Base-by-base conservation (phyloP, 805 yeast genomes). In the Candida xyloterini region DNA sequence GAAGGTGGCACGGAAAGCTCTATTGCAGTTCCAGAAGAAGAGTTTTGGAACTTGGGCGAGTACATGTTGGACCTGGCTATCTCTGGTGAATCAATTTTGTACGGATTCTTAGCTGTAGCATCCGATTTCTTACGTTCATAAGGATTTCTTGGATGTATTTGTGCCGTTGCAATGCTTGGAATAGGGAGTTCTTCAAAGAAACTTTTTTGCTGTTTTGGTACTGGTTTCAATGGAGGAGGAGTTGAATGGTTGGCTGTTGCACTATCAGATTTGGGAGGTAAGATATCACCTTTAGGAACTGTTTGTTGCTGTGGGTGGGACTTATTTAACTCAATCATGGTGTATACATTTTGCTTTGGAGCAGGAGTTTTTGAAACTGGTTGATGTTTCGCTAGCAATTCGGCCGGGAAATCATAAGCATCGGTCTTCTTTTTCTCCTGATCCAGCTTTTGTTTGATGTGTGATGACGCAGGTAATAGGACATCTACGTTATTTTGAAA, bases 341-440 rank as follows among this genome's bases (percentile, higher is more conserved):
- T 54, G 38, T 61, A 61, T 11, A 61, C 52, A 34, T 50, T 60
- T 23, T 50, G 44, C 34, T 54, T 51, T 38, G 51, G 65, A 21
- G 49, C 60, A 37, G 56, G 75, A 31, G 57, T 71, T 47, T 47
- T 72, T 52, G 53, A 74, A 64, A 57, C 68, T 46, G 42, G 65
- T 29, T 49, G 44, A 21, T 53, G 67, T 15, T 64, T 67, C 1
- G 71, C 62, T 10, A 81, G 61, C 30, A 84, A 56, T 31, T 70
- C 77, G 15, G 67, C 63, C 1, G 91, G 91, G 52, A 84, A 81
- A 53, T 84, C 93, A 51, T 81, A 84, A 0, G 89, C 88, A 62
- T 82, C 87, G n/a, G 81, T 74, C 55, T 78, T 80, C 51, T 74
- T 73, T 57, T 80, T 79, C 27, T 66, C 66, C n/a, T 60, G 62